Evolutionary conservation across 257 asterid species (phyloP).

Genomic region (Nicotiana otophora): DNA sequence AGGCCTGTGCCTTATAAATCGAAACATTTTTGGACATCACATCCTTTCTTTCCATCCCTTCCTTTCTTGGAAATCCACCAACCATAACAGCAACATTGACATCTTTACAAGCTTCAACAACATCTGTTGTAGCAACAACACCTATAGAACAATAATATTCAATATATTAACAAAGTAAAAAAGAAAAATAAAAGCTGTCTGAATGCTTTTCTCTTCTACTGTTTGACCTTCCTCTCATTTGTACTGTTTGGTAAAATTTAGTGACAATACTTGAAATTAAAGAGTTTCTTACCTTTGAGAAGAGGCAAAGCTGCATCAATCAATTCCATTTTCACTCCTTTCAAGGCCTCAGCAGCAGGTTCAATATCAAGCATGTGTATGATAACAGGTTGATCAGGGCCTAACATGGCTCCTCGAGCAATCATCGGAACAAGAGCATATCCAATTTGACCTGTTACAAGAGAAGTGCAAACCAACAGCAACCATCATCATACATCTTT

Average conservation of each 20-base stretch:
- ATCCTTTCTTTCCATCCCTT: conserved; percentile 87
- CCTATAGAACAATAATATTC: conserved; percentile 25
- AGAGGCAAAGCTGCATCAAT: conserved; percentile 85
- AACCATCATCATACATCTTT: not conserved
- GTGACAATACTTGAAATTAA: no score
- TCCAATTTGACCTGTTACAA: conserved; percentile 69
- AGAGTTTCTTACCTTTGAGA: conserved; percentile 42
- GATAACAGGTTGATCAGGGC: conserved; percentile 68
- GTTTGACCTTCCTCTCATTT: no score
- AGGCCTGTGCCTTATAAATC: conserved; percentile 72
- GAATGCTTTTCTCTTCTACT: no score
- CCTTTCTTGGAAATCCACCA: conserved; percentile 63
- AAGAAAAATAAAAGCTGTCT: no score
- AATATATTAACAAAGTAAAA: no score
- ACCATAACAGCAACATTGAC: conserved; percentile 62
- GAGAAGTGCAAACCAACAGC: not conserved
- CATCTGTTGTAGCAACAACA: conserved; percentile 65
- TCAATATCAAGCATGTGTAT: conserved; percentile 80
- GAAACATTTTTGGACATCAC: conserved; percentile 67
- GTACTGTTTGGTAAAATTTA: no score
- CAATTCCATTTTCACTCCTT: conserved; percentile 68
- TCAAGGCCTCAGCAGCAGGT: conserved; percentile 44
- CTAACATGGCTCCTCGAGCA: conserved; percentile 76
- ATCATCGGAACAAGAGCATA: conserved; percentile 85
- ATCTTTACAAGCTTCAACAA: conserved; percentile 57